Conservation (phyloP, 768 basidiomycete genomes). For the Nidularia sp. region DNA sequence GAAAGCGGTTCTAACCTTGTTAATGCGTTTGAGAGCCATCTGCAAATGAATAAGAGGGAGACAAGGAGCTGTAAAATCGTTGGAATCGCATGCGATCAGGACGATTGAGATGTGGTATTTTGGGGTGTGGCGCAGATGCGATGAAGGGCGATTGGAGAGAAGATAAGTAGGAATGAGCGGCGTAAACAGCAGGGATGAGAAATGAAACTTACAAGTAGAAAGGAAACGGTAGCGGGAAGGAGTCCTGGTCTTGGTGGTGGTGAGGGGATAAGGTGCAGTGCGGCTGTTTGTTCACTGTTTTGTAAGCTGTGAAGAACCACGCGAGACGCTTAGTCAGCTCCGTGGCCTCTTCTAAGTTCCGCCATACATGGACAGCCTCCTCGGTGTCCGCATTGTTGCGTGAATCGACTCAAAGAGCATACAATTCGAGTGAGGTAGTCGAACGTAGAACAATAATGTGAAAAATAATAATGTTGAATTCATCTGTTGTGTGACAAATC, state of each 20-base stretch:
- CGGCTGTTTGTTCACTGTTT: slow-evolving; percentile 42
- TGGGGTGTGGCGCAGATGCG: slow-evolving; percentile 16
- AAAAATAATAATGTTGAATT: no score
- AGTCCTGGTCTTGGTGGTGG: slow-evolving; percentile 38
- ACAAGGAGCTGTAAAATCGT: slow-evolving; percentile 24
- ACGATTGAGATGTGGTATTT: slow-evolving; percentile 12
- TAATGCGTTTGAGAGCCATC: slow-evolving; percentile 99
- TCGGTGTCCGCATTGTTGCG: background rate
- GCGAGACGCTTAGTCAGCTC: slow-evolving; percentile 33
- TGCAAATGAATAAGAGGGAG: slow-evolving; percentile 19
- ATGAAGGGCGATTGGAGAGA: slow-evolving; percentile 26
- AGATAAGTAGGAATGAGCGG: slow-evolving; percentile 11
- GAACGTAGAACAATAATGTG: no score
- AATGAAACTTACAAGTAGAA: slow-evolving; percentile 27
- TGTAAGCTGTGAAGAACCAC: slow-evolving; percentile 29
- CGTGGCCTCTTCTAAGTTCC: slow-evolving; percentile 4
- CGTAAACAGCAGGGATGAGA: background rate
- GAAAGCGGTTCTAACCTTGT: slow-evolving; percentile 65
- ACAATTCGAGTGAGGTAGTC: no score
- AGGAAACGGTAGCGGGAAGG: slow-evolving; percentile 14
- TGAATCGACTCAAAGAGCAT: no score
- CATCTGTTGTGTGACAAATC: no score
- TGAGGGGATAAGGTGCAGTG: slow-evolving; percentile 42
- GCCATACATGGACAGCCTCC: background rate
- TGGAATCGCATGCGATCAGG: slow-evolving; percentile 42